These are phyloP conservation scores for Raphidocelis subcapitata DNA, from an alignment of 139 green algal species.

Conservation along the genomic window DNA sequence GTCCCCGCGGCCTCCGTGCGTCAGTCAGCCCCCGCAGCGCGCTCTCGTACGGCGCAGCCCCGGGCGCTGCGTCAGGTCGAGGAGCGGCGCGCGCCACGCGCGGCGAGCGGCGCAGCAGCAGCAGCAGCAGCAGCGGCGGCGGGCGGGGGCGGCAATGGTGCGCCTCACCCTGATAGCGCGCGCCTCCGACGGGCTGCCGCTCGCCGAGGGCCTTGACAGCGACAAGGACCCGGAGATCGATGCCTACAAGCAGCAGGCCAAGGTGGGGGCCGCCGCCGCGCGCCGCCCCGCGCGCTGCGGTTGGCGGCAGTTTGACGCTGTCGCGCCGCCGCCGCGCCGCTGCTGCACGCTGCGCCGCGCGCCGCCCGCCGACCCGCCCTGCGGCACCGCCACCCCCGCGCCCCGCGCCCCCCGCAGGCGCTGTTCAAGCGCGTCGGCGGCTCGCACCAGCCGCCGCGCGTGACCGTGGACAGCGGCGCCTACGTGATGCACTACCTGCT, in stretches of 20 bases:
- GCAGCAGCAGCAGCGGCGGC: too few species aligned
- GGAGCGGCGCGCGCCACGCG: too few species aligned
- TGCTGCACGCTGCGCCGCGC: too few species aligned
- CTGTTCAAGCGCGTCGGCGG: constrained; percentile 25
- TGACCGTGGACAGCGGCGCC: constrained; percentile 80
- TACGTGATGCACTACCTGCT: constrained; percentile 92
- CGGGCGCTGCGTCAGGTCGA: too few species aligned
- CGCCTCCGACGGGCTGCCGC: constrained; percentile 85
- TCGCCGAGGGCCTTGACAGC: constrained; percentile 94
- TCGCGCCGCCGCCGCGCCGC: too few species aligned
- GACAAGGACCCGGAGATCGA: constrained; percentile 89
- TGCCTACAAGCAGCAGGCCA: constrained; percentile 93
- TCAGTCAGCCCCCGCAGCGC: too few species aligned
- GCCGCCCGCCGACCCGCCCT: background rate
- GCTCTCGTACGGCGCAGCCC: too few species aligned
- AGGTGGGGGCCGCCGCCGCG: constrained; percentile 58
- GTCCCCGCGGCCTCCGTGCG: too few species aligned
- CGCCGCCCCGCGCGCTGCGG: background rate
- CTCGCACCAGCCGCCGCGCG: constrained; percentile 33
- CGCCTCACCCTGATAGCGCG: constrained; percentile 93
- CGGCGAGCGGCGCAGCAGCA: too few species aligned
- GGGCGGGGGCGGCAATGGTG: constrained; percentile 83
- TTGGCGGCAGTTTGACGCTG: too few species aligned
- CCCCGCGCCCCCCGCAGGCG: constrained; percentile 3
- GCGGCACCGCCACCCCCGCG: background rate